These are phyloP conservation scores for Lodderomyces parapsilosis DNA, from an alignment of 1,139 yeast species.

Conservation along the genomic window DNA sequence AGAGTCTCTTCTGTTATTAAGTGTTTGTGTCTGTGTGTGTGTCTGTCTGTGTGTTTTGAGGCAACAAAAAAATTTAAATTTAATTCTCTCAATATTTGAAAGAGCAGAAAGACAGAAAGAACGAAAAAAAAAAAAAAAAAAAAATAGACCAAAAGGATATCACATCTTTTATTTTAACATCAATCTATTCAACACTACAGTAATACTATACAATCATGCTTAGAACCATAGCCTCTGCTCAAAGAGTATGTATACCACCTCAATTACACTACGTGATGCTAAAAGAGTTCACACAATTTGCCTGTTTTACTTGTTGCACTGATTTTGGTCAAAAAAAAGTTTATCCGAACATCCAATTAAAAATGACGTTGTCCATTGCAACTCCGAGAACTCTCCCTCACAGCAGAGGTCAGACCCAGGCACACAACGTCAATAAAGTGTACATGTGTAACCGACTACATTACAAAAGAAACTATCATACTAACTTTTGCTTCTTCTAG, in stretches of 20 bases:
- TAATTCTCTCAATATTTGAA: no score
- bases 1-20: no score
- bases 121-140: no score
- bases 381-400: background rate
- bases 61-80: no score
- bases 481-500: constrained; percentile 16
- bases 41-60: no score
- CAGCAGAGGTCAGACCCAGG: background rate
- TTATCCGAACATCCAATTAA: constrained; percentile 1
- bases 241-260: background rate
- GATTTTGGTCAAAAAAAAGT: background rate
- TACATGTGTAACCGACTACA: background rate
- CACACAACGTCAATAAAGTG: no score
- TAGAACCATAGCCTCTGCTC: background rate
- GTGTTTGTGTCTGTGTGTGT: no score
- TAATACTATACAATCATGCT: background rate
- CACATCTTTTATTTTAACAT: background rate
- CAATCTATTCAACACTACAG: background rate
- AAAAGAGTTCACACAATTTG: no score
- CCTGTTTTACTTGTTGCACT: no score
- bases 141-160: no score
- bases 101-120: no score
- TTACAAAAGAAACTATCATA: background rate
- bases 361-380: background rate
- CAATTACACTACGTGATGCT: no score